Evolutionary conservation across 345 rosid genomes (phyloP).

Genomic region (Melaleuca alternifolia): DNA sequence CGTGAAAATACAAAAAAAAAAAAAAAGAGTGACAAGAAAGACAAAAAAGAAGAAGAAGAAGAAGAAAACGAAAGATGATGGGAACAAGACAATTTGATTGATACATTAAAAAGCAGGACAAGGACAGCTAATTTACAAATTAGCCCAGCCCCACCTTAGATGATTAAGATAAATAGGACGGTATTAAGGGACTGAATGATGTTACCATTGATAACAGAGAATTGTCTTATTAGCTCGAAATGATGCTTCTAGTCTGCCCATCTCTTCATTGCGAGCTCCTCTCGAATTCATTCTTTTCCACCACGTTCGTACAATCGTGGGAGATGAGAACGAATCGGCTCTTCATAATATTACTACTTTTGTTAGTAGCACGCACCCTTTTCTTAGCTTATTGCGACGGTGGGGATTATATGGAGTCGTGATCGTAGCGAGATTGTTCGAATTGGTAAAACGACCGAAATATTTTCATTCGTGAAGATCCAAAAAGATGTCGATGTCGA

Average conservation of each 20-base stretch:
- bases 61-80: background rate
- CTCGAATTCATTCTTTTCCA: background rate
- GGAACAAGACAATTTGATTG: background rate
- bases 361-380: no score
- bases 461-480: background rate
- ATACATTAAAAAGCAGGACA: background rate
- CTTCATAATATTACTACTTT: no score
- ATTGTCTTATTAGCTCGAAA: no score
- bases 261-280: background rate
- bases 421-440: accelerated
- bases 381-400: background rate
- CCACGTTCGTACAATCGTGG: background rate
- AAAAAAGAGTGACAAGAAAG: background rate
- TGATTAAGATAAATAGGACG: background rate
- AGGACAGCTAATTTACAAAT: background rate
- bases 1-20: background rate
- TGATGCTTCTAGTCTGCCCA: background rate
- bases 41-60: background rate
- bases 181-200: background rate
- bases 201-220: background rate
- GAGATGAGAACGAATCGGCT: background rate
- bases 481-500: background rate
- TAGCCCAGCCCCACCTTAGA: background rate
- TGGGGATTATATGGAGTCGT: background rate
- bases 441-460: accelerated